Evolutionary conservation across 305 asterid species (phyloP).

Genomic region (Solanum hybrid): DNA sequence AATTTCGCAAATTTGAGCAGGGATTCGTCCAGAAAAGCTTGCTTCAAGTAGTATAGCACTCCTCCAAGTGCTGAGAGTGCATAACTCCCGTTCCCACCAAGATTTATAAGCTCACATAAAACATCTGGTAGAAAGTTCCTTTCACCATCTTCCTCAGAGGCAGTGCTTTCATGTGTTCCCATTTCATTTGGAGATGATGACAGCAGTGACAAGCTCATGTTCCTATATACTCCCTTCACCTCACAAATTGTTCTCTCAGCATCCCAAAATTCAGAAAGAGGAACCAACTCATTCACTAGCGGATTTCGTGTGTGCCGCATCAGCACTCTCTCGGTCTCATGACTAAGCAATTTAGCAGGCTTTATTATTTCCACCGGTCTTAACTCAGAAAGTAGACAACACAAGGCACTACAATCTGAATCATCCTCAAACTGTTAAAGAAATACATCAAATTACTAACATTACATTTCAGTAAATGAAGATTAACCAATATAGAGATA

Average conservation of each 20-base stretch:
- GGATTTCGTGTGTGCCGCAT: conserved; percentile 74
- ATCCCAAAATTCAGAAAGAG: conserved; percentile 89
- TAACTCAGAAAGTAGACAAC: conserved; percentile 79
- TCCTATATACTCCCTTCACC: conserved; percentile 46
- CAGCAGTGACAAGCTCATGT: conserved; percentile 28
- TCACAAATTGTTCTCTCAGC: conserved; percentile 72
- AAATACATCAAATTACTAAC: conserved; percentile 12
- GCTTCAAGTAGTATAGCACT: conserved; percentile 73
- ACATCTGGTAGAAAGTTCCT: conserved; percentile 48
- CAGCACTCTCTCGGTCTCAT: conserved; percentile 73
- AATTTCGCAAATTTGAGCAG: conserved; percentile 81
- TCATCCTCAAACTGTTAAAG: conserved; percentile 79
- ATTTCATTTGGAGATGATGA: conserved; percentile 27
- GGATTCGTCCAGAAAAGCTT: conserved; percentile 82
- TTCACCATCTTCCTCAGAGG: conserved; percentile 27
- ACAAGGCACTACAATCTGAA: conserved; percentile 79
- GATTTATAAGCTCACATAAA: conserved; percentile 52
- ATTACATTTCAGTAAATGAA: conserved; percentile 12
- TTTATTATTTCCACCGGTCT: conserved; percentile 93
- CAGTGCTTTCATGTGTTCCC: conserved; percentile 17
- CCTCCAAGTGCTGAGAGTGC: conserved; percentile 98
- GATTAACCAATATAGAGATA: neutral
- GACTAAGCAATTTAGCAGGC: conserved; percentile 82
- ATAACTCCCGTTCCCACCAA: conserved; percentile 66
- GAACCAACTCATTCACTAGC: conserved; percentile 74